Evolutionary conservation across 1,284 basidiomycete genomes (phyloP), one percentile per base, ranked within the genome.

Genomic region (Ganoderma resinaceum): DNA sequence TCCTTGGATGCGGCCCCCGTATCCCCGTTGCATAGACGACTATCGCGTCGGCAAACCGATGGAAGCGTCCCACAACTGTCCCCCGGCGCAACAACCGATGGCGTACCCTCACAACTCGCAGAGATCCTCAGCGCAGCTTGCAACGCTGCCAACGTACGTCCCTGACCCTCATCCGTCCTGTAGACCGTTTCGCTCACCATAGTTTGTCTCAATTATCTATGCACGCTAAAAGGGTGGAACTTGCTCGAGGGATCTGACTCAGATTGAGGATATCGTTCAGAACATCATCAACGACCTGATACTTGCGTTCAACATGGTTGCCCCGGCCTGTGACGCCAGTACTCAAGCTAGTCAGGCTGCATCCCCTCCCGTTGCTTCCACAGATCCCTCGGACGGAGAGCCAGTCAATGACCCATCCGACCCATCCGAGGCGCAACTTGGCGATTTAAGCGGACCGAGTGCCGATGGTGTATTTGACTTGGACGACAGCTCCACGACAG

Each of bases 1-100:
- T 20, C 55, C 23, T 40, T 52, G 23, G 38, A 55, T 31, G 60
- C 43, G 5, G 65, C 65, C 2, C 60, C 65, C 26, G 23, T 66
- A 29, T 18, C 9, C 12, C 23, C 35, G 35, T 38, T 16, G 23
- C 37, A 5, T 38, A 26, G 23, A 26, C 46, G 46, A 23, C 23
- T 49, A 26, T 6, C 11, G 46, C 46, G 46, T 11, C 46, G 46
- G 23, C 46, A 49, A 55, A 20, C 52, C 29, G 26, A 55, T 31
- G 26, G 31, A 7, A 55, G 18, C 31, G 33, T 58, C 33, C 23
- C 46, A 26, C 46, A 49, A 23, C 46, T 11, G 11, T 26, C 23
- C 23, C 12, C 46, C 23, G 11, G 3, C 11, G 46, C 23, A 8
- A 14, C 23, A 49, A 9, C 46, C 23, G 11, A 26, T 5, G 23